Conservation (phyloP, 2,329 filamentous ascomycete species). For the Davidsoniella virescens region DNA sequence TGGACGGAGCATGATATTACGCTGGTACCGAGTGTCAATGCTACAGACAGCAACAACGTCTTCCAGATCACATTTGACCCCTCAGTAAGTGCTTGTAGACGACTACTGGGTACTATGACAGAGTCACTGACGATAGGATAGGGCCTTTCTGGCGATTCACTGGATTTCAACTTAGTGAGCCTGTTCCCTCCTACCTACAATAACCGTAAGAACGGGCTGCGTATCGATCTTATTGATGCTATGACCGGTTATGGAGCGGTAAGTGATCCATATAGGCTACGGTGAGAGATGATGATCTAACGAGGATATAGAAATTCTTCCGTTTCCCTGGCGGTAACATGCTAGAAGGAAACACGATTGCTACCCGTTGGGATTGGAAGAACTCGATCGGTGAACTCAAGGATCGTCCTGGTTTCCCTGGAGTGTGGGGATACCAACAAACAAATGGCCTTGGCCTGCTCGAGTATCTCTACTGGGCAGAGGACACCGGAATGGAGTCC, state of each 20-base stretch:
- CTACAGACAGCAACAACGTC: slow-evolving; percentile 38
- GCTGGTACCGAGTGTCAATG: slow-evolving; percentile 28
- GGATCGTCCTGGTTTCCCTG: slow-evolving; percentile 37
- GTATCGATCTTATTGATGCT: slow-evolving; percentile 36
- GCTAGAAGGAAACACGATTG: slow-evolving; percentile 31
- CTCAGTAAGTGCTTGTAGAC: slow-evolving; percentile 15
- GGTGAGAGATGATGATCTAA: too few relatives aligned
- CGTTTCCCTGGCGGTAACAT: slow-evolving; percentile 52
- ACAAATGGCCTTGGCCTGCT: slow-evolving; percentile 45
- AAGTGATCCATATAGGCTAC: slow-evolving; percentile 13
- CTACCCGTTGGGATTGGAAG: slow-evolving; percentile 34
- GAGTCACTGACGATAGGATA: slow-evolving; percentile 13
- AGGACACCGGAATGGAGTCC: slow-evolving; percentile 42
- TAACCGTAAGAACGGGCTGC: slow-evolving; percentile 38
- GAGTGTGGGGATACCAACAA: slow-evolving; percentile 43
- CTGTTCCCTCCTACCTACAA: slow-evolving; percentile 46
- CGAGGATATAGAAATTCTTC: slow-evolving; percentile 30
- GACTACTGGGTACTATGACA: background rate
- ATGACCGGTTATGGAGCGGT: slow-evolving; percentile 35
- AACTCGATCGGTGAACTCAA: slow-evolving; percentile 37
- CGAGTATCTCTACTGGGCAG: slow-evolving; percentile 45
- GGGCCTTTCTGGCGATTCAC: slow-evolving; percentile 23
- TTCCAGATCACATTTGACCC: slow-evolving; percentile 38
- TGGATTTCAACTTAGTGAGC: slow-evolving; percentile 43
- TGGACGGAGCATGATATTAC: slow-evolving; percentile 36